Evolutionary conservation across 2,329 filamentous ascomycete species (phyloP), one percentile per base, ranked within the genome.

Genomic region (Penicillium concentricum): DNA sequence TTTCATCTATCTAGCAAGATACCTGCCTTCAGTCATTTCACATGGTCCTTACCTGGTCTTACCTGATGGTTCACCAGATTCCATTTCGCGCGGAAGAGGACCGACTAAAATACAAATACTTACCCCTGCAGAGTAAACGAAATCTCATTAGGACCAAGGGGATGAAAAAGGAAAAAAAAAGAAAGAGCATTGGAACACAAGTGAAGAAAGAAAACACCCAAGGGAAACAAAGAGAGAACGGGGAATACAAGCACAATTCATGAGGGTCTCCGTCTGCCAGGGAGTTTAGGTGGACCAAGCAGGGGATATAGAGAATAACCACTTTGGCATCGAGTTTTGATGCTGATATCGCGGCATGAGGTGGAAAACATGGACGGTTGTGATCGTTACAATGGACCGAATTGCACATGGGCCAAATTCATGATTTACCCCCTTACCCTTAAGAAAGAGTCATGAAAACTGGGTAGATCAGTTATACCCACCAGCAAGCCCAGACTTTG

Each of bases 31-130:
- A 62, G 68, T 70, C 56, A 67, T 67, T 62, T 60, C 54, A 41
- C 58, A 58, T 62, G 62, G 51, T 64, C 70, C 74, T 76, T 76
- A 77, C 74, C 75, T 74, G 72, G 71, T 73, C 74, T 76, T 75
- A 76, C 73, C 75, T 76, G 63, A 67, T 37, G 56, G 58, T 54
- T 62, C 58, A 56, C 61, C 51, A 54, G 52, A 54, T 56, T 56
- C 64, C 57, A 39, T 56, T 56, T 46, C 35, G 41, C 26, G 20
- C 22, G 18, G 50, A 51, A 43, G 45, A 50, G 47, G 48, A 56
- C 67, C 66, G 63, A 67, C 68, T 74, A 76, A 73, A 69, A 64
- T 77, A 77, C 75, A 56, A 39, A 78, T 76, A 78, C 76, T 75
- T 73, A 75, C 69, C 73, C 68, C 54, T 39, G 54, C 8, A 52